Base-by-base conservation (phyloP, 257 asterid genomes). In the Solanum chilense region DNA sequence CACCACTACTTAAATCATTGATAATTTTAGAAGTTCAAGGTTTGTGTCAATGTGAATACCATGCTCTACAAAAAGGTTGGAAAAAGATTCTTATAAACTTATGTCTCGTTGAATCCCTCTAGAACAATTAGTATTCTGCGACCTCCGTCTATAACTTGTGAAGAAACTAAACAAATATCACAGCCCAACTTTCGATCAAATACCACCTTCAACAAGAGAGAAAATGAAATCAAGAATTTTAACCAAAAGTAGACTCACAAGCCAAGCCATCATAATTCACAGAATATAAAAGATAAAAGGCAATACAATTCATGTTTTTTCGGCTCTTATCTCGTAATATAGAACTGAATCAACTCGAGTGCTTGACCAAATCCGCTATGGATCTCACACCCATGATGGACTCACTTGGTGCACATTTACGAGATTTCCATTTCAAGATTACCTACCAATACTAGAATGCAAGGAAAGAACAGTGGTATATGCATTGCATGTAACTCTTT, bases 161-260 rank as follows among this genome's bases (percentile, higher is more conserved):
- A 88, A 7, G 86, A 87, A 85, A 89, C 88, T 85, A 90, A 33
- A 73, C 87, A 89, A 58, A 89, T 89, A 82, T 90, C 90, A 64
- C 83, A 89, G 44, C 91, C 89, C 37, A 47, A 86, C 88, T 66
- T 70, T 29, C 62, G 71, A n/a, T 90, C 91, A 87, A 90, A 90
- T 44, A 90, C 44, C 60, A 90, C 91, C 91, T 90, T 84, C 47
- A 70, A 87, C 84, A 47, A 64, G 81, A 9, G 35, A 83, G 62
- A 77, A 77, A 77, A 35, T 11, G 52, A 18, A 83, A 83, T 83
- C 16, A 60, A 25, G 60, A 77, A 77, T 25, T 42, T n/a, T 25
- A 77, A n/a, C 82, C 5, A 14, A 25, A 77, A n/a, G 3, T 42
- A 77, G 14, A 75, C 58, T 37, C 16, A 29, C 52, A 1, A 74